Base-by-base conservation (phyloP, 768 basidiomycete genomes). In the Leccinum pellstonianum region DNA sequence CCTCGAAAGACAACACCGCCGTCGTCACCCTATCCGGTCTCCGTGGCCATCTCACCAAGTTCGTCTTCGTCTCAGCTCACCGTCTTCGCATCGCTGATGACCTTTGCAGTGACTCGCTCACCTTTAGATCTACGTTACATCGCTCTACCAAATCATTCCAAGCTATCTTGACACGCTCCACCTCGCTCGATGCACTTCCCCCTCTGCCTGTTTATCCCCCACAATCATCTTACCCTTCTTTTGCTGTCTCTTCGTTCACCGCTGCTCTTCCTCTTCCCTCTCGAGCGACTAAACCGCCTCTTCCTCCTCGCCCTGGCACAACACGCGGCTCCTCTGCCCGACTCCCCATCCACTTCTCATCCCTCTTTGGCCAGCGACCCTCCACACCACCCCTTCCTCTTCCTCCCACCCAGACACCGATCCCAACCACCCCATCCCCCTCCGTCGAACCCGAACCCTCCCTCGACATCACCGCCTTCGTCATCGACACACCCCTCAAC, bases 21-120 rank as follows among this genome's bases (percentile, higher is more conserved):
- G 72, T 93, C 12, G 81, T 93, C 4, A 93, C 93, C 0, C 75
- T 95, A 37, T 94, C 93, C 0, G 96, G 95, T 5, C 75, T 98
- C 27, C 78, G 95, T 21, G 95, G 93, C 6, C 80, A 77, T 4
- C 71, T 93, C 14, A 76, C 80, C 50, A 80, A 81, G 88, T 91
- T 74, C 59, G 83, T 76, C 52, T 21, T 23, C 49, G 7, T 23
- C 50, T 62, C 81, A 14, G 38, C 15, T 66, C 21, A 68, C 61
- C n/a, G 25, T 47, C 8, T 66, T 1, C 76, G 68, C 2, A 11
- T 2, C 70, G 79, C 58, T 66, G 71, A 47, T 46, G 0, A 73
- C 2, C 65, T 68, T 15, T 52, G 31, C 59, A 80, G 78, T 37
- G 69, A 71, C 49, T 64, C 70, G 0, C 68, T 84, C 35, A 79